Evolutionary conservation across 345 rosid species (phyloP).

Genomic region (Microcos paniculata): DNA sequence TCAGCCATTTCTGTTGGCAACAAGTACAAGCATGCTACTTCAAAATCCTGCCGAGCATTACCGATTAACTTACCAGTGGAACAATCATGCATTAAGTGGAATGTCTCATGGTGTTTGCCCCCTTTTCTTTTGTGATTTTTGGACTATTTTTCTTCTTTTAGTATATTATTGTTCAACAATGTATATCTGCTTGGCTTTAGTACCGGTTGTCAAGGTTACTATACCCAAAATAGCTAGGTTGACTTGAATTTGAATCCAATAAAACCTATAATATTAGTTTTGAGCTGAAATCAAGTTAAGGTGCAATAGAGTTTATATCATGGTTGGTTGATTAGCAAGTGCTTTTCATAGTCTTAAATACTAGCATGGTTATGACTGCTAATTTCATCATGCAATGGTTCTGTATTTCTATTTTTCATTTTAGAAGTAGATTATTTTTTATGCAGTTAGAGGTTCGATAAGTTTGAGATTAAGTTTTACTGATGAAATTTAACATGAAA

Average conservation of each 20-base stretch:
- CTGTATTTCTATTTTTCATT: slow-evolving; percentile 1
- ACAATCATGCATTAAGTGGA: background rate
- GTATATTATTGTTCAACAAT: background rate
- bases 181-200: background rate
- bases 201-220: background rate
- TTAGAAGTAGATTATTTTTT: background rate
- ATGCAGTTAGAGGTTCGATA: background rate
- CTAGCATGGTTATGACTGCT: background rate
- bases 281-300: background rate
- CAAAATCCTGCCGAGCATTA: background rate
- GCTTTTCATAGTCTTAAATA: background rate
- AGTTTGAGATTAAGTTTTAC: background rate
- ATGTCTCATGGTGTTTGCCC: background rate
- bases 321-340: too few relatives aligned
- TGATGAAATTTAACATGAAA: background rate
- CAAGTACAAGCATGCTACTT: background rate
- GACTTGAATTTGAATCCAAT: background rate
- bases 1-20: background rate
- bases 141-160: background rate
- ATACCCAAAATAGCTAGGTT: background rate
- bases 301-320: too few relatives aligned
- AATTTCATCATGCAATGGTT: background rate
- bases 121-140: background rate
- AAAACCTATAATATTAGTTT: background rate
- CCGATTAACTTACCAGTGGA: background rate